Conservation (phyloP, 169 alveolate genomes). For the Eimeria sp. region DNA sequence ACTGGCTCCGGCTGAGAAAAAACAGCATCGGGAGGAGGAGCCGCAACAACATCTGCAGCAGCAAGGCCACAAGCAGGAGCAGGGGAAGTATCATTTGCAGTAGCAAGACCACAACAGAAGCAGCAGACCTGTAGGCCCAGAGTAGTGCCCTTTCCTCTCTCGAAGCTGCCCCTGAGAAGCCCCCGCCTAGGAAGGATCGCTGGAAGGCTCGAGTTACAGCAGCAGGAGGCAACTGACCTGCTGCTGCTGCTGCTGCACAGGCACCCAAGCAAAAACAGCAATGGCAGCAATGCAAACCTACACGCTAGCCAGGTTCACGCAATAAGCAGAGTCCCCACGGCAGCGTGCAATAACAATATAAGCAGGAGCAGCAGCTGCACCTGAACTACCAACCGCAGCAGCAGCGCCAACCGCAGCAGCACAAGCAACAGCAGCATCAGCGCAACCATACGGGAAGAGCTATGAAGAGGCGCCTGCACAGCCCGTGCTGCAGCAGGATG, state of each 20-base stretch:
- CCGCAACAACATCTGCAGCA: neutral
- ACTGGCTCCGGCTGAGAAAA: no score
- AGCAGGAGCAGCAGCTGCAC: neutral
- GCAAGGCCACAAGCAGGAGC: neutral
- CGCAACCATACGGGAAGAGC: neutral
- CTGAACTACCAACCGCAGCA: neutral
- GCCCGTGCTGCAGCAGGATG: constrained; percentile 44
- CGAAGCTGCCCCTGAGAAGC: neutral
- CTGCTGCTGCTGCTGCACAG: constrained; percentile 5
- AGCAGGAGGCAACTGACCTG: constrained; percentile 22
- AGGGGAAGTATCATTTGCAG: neutral
- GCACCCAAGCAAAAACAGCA: neutral
- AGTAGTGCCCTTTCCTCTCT: neutral
- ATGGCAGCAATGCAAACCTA: neutral
- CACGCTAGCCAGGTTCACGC: neutral
- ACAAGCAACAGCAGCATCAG: constrained; percentile 39
- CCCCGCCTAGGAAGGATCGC: neutral
- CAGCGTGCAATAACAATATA: neutral
- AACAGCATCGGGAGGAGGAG: neutral
- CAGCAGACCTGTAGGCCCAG: constrained; percentile 24
- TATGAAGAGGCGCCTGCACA: constrained; percentile 16
- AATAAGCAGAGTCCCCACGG: neutral
- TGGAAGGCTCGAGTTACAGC: constrained; percentile 15
- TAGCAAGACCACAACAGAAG: neutral
- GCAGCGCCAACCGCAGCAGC: no score